phyloP scores from a whole-genome alignment of 2,329 filamentous ascomycete genomes.

The Stagonosporopsis chrysanthemi region DNA sequence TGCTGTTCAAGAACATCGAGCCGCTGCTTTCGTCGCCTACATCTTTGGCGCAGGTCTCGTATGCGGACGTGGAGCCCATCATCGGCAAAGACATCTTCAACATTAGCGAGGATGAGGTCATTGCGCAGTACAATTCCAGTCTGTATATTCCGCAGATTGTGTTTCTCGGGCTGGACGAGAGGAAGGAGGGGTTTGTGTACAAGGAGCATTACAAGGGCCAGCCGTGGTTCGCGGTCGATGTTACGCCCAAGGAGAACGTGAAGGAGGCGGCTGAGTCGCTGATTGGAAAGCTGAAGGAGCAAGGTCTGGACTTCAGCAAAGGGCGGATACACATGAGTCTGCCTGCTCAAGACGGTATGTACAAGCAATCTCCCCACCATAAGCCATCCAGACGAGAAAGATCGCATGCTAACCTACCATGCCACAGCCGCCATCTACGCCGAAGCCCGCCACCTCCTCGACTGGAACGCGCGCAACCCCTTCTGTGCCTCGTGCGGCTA shows the following conservation, averaged over 20 bases:
- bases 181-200: constrained; percentile 63
- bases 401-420: background rate
- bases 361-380: constrained; percentile 20
- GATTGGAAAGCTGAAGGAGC: constrained; percentile 65
- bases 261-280: constrained; percentile 69
- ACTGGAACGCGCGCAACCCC: constrained; percentile 93
- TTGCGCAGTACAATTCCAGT: constrained; percentile 77
- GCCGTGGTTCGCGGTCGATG: constrained; percentile 89
- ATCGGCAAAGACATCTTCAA: constrained; percentile 76
- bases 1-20: constrained; percentile 80
- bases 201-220: constrained; percentile 75
- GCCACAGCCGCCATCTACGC: constrained; percentile 83
- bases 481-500: constrained; percentile 92
- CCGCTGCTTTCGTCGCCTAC: constrained; percentile 71
- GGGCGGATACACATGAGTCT: constrained; percentile 70
- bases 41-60: constrained; percentile 72
- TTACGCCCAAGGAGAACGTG: constrained; percentile 74
- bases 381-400: background rate
- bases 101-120: constrained; percentile 73
- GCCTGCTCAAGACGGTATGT: constrained; percentile 65
- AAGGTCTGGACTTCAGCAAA: constrained; percentile 70
- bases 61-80: constrained; percentile 72
- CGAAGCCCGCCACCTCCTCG: constrained; percentile 83
- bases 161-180: constrained; percentile 85
- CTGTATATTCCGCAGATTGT: constrained; percentile 74